Evolutionary conservation across 2,329 filamentous ascomycete species (phyloP).

Genomic region (Bipolaris victoriae): DNA sequence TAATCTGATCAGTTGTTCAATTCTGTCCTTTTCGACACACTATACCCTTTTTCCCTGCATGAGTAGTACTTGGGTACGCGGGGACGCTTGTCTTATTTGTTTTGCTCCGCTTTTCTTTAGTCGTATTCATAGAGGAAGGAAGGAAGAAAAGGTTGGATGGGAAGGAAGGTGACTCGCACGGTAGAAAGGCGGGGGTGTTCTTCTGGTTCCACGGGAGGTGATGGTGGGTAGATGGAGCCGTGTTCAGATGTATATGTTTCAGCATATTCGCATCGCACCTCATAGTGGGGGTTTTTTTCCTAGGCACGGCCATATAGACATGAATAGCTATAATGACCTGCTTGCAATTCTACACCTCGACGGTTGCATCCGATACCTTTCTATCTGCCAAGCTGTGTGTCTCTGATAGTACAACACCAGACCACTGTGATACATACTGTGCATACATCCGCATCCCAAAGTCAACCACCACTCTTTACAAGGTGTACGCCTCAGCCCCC

Average conservation of each 20-base stretch:
- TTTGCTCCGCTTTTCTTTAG: neutral
- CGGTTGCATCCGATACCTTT: neutral
- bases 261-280: neutral
- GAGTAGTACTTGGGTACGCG: neutral
- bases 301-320: slow-evolving; percentile 2
- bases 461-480: slow-evolving; percentile 7
- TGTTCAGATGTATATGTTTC: neutral
- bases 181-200: neutral
- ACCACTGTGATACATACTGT: neutral
- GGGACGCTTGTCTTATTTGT: neutral
- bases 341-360: neutral
- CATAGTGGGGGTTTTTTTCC: neutral
- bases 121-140: neutral
- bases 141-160: neutral
- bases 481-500: slow-evolving; percentile 54
- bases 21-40: neutral
- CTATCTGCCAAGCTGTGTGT: neutral
- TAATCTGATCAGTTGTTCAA: neutral
- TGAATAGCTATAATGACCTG: slow-evolving; percentile 2
- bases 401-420: neutral
- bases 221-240: too few relatives aligned
- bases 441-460: neutral
- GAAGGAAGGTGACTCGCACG: neutral
- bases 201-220: neutral
- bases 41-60: slow-evolving; percentile 1